These are phyloP conservation scores for Lentinus brumalis DNA, from an alignment of 768 basidiomycete species.

Conservation along the genomic window DNA sequence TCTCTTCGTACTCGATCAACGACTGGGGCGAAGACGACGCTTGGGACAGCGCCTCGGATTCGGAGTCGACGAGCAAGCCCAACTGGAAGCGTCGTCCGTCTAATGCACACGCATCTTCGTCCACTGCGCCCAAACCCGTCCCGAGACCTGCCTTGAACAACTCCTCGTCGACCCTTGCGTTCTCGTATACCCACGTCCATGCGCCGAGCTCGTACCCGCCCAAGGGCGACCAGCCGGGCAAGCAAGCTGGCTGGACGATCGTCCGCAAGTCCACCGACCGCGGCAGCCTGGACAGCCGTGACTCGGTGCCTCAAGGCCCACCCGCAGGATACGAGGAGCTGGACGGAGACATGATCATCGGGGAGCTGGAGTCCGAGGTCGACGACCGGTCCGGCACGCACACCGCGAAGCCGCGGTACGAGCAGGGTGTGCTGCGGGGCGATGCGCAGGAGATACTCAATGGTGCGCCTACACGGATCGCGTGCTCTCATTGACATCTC, in stretches of 20 bases:
- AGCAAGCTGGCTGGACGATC: conserved; percentile 72
- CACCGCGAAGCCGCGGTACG: conserved; percentile 43
- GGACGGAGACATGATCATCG: conserved; percentile 76
- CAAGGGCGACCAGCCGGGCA: conserved; percentile 47
- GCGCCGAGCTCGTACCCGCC: conserved; percentile 78
- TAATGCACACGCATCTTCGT: conserved; percentile 28
- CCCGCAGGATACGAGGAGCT: conserved; percentile 58
- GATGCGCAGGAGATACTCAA: conserved; percentile 77
- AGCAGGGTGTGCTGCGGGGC: conserved; percentile 54
- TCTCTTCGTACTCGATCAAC: conserved; percentile 44
- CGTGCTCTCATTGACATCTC: conserved; percentile 28
- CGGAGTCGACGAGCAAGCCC: conserved; percentile 58
- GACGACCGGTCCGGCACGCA: conserved; percentile 32
- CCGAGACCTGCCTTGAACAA: conserved; percentile 49
- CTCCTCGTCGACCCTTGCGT: conserved; percentile 70
- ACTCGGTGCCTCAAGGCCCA: conserved; percentile 24
- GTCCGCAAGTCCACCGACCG: conserved; percentile 48
- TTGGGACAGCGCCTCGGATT: conserved; percentile 84
- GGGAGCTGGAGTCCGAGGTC: conserved; percentile 68
- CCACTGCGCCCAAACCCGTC: conserved; percentile 55
- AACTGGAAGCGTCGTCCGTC: conserved; percentile 23
- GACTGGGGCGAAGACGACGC: conserved; percentile 88
- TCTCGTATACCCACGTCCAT: conserved; percentile 80
- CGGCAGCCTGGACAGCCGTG: conserved; percentile 29
- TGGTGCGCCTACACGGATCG: conserved; percentile 48